phyloP scores from a whole-genome alignment of 1,284 basidiomycete genomes.

The Ustilago xerochloae region DNA sequence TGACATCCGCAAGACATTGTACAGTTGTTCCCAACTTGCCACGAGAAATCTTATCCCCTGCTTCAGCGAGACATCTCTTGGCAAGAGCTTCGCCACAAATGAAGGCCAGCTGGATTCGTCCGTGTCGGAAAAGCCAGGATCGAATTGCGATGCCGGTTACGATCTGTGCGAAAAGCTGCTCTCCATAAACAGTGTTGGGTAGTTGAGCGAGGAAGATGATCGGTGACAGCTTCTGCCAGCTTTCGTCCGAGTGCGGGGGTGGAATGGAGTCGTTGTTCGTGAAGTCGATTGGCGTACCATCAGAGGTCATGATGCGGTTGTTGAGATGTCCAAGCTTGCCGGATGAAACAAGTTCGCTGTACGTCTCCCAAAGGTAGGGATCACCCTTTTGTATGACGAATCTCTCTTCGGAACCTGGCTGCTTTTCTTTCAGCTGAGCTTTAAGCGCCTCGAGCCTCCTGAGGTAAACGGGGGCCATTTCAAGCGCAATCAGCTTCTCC shows the following conservation, averaged over 20 bases:
- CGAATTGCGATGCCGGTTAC: slow-evolving; percentile 55
- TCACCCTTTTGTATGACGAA: slow-evolving; percentile 43
- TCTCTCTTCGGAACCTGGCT: slow-evolving; percentile 19
- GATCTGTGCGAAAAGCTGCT: slow-evolving; percentile 65
- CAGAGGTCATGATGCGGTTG: slow-evolving; percentile 21
- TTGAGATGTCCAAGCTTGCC: slow-evolving; percentile 55
- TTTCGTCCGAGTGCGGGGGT: slow-evolving; percentile 24
- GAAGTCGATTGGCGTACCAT: slow-evolving; percentile 25
- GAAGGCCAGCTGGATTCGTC: slow-evolving; percentile 55
- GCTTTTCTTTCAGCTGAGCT: slow-evolving; percentile 8
- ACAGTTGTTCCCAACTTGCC: slow-evolving; percentile 56
- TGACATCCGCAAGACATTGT: slow-evolving; percentile 46
- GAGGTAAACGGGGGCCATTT: slow-evolving; percentile 40
- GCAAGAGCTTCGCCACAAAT: slow-evolving; percentile 61
- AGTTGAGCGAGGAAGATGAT: slow-evolving; percentile 63
- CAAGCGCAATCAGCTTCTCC: slow-evolving; percentile 64
- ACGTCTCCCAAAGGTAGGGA: slow-evolving; percentile 55
- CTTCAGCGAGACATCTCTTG: slow-evolving; percentile 47
- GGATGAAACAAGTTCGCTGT: slow-evolving; percentile 37
- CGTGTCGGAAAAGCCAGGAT: slow-evolving; percentile 62
- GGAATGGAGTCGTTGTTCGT: slow-evolving; percentile 18
- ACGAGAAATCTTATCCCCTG: slow-evolving; percentile 39
- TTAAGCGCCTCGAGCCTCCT: slow-evolving; percentile 39
- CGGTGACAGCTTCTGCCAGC: slow-evolving; percentile 48
- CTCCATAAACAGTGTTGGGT: slow-evolving; percentile 65